Base-by-base conservation (phyloP, 2,329 filamentous ascomycete genomes). In the Rhinocladiella similis region DNA sequence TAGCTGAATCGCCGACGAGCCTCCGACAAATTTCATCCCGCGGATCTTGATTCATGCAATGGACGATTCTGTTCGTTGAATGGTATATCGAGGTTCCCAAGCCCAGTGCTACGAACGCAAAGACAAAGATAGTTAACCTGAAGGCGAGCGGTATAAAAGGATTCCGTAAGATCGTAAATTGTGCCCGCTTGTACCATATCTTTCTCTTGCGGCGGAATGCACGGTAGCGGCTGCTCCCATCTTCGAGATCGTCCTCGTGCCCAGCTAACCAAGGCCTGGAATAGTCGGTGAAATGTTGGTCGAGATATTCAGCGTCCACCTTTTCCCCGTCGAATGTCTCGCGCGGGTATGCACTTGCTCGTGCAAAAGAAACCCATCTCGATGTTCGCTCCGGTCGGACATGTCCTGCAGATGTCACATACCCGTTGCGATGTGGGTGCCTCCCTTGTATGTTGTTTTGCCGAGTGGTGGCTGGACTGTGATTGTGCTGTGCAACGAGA, bases 61-160 rank as follows among this genome's bases (percentile, higher is more conserved):
- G 48, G 3, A 43, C 19, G 6, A 66, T 56, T 65, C 72, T 65
- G 22, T 77, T 72, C 53, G 86, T 81, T 52, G 84, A 73, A 64
- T 85, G 76, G 70, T 86, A 90, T 48, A 97, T 91, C 20, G 85
- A 85, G 3, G 81, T 84, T 1, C 91, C 87, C 7, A 99, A 80
- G 13, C 85, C 90, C 20, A 99, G 82, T 3, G 91, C 92, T 53
- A 90, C 79, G 38, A 90, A 82, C 1, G 91, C 96, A 60, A 95
- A 95, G 57, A 86, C 79, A 69, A 96, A 86, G 48, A 96, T 90
- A 13, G 84, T 87, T 18, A 96, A 75, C 50, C 94, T 89, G 70
- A 96, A 90, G 13, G 89, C 77, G 53, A 97, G 78, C 2, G 94
- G 94, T 1, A 96, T 88, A 62, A 97, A 86, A 12, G 91, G 88